These are phyloP conservation scores for Aspergillus nanangensis DNA, from an alignment of 495 filamentous ascomycete genomes.

Conservation along the genomic window DNA sequence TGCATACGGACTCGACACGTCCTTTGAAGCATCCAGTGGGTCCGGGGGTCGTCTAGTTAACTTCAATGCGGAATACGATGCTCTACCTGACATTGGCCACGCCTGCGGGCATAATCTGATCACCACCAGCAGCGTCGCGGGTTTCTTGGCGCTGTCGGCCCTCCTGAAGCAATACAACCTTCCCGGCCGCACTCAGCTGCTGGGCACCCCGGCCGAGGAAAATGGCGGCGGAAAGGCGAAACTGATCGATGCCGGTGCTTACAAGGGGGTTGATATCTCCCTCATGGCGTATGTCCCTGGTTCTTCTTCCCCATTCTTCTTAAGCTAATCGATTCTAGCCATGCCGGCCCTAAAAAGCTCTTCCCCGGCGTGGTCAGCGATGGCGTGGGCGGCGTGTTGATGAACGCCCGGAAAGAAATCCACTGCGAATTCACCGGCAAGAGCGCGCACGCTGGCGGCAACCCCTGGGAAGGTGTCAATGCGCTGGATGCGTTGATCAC, in stretches of 20 bases:
- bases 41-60: slow-evolving; percentile 37
- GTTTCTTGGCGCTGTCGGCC: slow-evolving; percentile 51
- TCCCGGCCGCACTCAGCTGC: slow-evolving; percentile 54
- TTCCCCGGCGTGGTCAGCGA: slow-evolving; percentile 21
- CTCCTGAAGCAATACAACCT: slow-evolving; percentile 42
- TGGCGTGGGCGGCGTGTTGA: slow-evolving; percentile 29
- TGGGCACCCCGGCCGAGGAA: slow-evolving; percentile 72
- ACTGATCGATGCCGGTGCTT: slow-evolving; percentile 59
- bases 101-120: slow-evolving; percentile 71
- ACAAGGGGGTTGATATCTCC: slow-evolving; percentile 58
- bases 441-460: slow-evolving; percentile 54
- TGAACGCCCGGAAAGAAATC: slow-evolving; percentile 37
- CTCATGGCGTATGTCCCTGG: slow-evolving; percentile 51
- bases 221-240: slow-evolving; percentile 66
- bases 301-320: background rate
- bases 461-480: slow-evolving; percentile 61
- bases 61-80: slow-evolving; percentile 50
- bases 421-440: slow-evolving; percentile 30
- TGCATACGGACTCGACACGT: slow-evolving; percentile 38
- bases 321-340: slow-evolving; percentile 15
- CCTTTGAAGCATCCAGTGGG: slow-evolving; percentile 35
- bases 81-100: slow-evolving; percentile 57
- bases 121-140: slow-evolving; percentile 56
- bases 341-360: slow-evolving; percentile 23
- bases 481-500: slow-evolving; percentile 58